Conservation (phyloP, 352 stramenopile genomes). For the Globisporangium echinulatum region DNA sequence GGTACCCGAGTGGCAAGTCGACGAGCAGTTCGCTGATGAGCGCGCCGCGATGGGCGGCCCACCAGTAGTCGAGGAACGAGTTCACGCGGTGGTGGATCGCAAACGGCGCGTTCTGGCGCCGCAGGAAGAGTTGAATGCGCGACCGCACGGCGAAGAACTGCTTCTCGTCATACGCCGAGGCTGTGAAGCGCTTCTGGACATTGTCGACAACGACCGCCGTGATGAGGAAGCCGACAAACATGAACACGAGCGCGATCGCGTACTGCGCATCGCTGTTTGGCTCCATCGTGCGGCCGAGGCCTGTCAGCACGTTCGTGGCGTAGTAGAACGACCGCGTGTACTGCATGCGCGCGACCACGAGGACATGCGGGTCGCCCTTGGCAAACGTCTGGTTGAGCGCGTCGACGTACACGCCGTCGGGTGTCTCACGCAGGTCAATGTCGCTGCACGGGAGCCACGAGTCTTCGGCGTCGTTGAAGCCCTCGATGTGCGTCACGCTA, state of each 20-base stretch:
- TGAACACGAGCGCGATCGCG: slow-evolving; percentile 32
- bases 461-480: slow-evolving; percentile 22
- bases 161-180: slow-evolving; percentile 41
- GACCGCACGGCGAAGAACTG: slow-evolving; percentile 35
- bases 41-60: slow-evolving; percentile 33
- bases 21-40: slow-evolving; percentile 30
- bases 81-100: slow-evolving; percentile 37
- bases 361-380: slow-evolving; percentile 11
- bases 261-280: slow-evolving; percentile 32
- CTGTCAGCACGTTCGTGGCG: slow-evolving; percentile 25
- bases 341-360: slow-evolving; percentile 18
- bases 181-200: slow-evolving; percentile 44
- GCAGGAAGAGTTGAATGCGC: slow-evolving; percentile 39
- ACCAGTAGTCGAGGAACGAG: slow-evolving; percentile 45
- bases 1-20: slow-evolving; percentile 25
- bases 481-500: slow-evolving; percentile 29
- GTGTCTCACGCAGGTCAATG: slow-evolving; percentile 13
- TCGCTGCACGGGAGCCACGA: slow-evolving; percentile 29
- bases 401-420: slow-evolving; percentile 11
- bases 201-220: slow-evolving; percentile 44
- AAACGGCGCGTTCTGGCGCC: slow-evolving; percentile 31
- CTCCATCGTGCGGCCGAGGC: slow-evolving; percentile 30
- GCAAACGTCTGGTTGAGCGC: slow-evolving; percentile 16
- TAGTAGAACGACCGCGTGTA: slow-evolving; percentile 33
- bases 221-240: slow-evolving; percentile 45